phyloP scores from a whole-genome alignment of 306 rosid genomes.

The Corylus avellana region DNA sequence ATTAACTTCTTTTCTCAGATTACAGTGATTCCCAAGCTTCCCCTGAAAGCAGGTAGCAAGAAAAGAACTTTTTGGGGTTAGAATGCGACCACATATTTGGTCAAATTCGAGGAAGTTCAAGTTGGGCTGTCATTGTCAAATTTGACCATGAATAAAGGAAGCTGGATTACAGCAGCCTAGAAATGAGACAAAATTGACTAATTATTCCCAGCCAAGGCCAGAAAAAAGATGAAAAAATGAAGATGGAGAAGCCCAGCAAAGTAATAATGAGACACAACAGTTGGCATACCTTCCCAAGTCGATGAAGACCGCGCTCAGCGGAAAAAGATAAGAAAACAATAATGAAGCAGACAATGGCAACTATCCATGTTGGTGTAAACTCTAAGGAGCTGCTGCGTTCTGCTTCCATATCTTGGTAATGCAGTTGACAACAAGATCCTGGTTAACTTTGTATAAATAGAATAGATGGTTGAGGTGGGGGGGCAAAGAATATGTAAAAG shows the following conservation, averaged over 20 bases:
- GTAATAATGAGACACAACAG: slow-evolving; percentile 1
- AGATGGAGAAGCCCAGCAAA: background rate
- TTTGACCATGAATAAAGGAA: background rate
- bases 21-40: background rate
- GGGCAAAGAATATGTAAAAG: slow-evolving; percentile 46
- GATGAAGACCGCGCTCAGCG: slow-evolving; percentile 74
- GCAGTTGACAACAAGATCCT: background rate
- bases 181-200: background rate
- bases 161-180: background rate
- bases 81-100: background rate
- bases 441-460: background rate
- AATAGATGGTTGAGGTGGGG: background rate
- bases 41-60: background rate
- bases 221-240: slow-evolving; percentile 7
- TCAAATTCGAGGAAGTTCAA: background rate
- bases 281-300: slow-evolving; percentile 66
- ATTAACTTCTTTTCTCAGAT: no score
- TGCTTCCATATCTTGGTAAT: slow-evolving; percentile 44
- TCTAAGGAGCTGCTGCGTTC: slow-evolving; percentile 62
- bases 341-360: slow-evolving; percentile 73
- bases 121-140: background rate
- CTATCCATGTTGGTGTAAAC: slow-evolving; percentile 89
- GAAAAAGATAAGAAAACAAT: slow-evolving; percentile 72
- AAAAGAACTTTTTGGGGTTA: background rate
- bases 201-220: background rate